Conservation (phyloP, 139 green algal genomes). For the Chlorella ohadii region DNA sequence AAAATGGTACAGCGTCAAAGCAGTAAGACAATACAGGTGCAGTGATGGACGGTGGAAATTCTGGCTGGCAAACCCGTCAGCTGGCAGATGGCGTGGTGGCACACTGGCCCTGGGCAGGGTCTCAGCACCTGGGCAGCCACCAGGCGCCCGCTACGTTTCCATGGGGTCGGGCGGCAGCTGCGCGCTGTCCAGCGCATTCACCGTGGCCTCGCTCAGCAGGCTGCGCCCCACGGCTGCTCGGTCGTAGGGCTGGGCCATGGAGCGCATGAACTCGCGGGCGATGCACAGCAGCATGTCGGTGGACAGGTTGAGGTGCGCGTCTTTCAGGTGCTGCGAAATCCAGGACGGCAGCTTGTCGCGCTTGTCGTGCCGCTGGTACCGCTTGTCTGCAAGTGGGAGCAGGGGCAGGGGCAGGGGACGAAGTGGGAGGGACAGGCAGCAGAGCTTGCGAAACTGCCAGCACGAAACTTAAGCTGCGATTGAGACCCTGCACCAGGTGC, state of each 20-base stretch:
- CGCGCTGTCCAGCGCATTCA: constrained; percentile 68
- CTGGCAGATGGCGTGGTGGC: no score
- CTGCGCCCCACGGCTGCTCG: constrained; percentile 62
- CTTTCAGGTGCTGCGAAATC: constrained; percentile 93
- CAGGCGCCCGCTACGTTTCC: no score
- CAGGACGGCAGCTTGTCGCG: constrained; percentile 94
- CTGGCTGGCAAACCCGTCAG: no score
- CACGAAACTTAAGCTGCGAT: no score
- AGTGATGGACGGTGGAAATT: no score
- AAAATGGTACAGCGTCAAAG: no score
- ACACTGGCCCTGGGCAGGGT: no score
- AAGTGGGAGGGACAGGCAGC: no score
- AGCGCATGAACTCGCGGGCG: constrained; percentile 91
- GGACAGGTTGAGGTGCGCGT: constrained; percentile 94
- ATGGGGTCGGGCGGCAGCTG: neutral
- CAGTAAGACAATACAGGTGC: no score
- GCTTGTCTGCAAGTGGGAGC: constrained; percentile 51
- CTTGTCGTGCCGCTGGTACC: constrained; percentile 98
- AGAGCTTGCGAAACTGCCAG: no score
- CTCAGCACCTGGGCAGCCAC: no score
- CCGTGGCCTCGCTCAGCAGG: constrained; percentile 77
- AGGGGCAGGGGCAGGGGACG: neutral
- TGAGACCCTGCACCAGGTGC: no score
- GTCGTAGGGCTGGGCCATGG: constrained; percentile 93
- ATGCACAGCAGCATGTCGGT: constrained; percentile 96